A percentile compares a stretch with the other conserved stretches of the same genome.
These are phyloP conservation scores for Alternaria ventricosa DNA, from an alignment of 2,329 filamentous ascomycete genomes.

Conservation along the genomic window DNA sequence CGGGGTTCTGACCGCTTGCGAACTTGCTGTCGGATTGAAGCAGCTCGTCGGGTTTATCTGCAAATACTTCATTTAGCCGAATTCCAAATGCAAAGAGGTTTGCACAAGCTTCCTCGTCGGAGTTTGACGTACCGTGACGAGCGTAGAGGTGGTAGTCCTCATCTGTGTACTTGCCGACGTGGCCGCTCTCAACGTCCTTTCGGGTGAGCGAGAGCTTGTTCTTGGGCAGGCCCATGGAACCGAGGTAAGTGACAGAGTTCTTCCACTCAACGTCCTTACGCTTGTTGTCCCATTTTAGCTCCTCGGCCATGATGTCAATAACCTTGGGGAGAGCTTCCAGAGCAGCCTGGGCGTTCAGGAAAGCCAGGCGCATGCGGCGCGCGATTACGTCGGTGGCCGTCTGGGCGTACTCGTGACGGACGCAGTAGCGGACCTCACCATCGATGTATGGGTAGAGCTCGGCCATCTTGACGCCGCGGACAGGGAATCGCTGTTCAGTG, in stretches of 20 bases:
- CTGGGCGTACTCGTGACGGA: conserved; percentile 89
- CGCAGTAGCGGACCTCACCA: conserved; percentile 87
- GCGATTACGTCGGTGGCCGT: conserved; percentile 89
- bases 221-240: conserved; percentile 68
- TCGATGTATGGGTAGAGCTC: conserved; percentile 88
- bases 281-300: conserved; percentile 77
- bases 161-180: conserved; percentile 51
- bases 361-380: conserved; percentile 82
- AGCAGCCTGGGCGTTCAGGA: conserved; percentile 89
- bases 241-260: conserved; percentile 66
- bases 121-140: conserved; percentile 53
- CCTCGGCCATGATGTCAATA: conserved; percentile 87
- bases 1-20: conserved; percentile 53
- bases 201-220: conserved; percentile 62
- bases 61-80: conserved; percentile 27
- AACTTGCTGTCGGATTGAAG: conserved; percentile 59
- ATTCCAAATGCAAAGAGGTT: conserved; percentile 30
- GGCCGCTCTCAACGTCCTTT: conserved; percentile 65
- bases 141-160: conserved; percentile 59
- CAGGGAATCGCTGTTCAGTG: conserved; percentile 80
- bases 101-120: conserved; percentile 21
- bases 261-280: conserved; percentile 83
- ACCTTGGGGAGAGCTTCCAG: conserved; percentile 83
- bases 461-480: conserved; percentile 80
- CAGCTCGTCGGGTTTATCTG: conserved; percentile 62